Evolutionary conservation across 495 filamentous ascomycete species (phyloP).

Genomic region (Daldinia grandis): DNA sequence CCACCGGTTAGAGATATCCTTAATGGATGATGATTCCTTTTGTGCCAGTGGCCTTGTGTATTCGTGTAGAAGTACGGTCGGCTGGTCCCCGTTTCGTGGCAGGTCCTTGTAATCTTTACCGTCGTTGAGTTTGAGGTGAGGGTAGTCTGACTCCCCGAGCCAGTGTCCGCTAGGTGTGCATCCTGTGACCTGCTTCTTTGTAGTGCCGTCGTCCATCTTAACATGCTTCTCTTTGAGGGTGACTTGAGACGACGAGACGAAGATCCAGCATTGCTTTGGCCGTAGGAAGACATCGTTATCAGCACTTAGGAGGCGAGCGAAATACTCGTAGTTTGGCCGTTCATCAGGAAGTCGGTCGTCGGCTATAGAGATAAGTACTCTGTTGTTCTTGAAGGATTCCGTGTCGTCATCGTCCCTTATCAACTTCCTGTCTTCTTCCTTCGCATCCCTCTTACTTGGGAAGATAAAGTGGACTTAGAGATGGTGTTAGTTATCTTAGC

Average conservation of each 20-base stretch:
- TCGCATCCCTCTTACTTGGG: constrained; percentile 45
- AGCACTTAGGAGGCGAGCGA: constrained; percentile 52
- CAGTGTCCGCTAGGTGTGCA: constrained; percentile 47
- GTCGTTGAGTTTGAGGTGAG: constrained; percentile 55
- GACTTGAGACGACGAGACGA: constrained; percentile 53
- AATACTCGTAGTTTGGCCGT: constrained; percentile 61
- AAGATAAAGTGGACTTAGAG: constrained; percentile 59
- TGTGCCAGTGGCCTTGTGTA: constrained; percentile 55
- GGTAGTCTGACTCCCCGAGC: constrained; percentile 54
- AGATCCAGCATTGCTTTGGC: constrained; percentile 57
- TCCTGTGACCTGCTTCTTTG: constrained; percentile 43
- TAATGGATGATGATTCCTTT: constrained; percentile 53
- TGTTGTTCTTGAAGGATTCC: constrained; percentile 62
- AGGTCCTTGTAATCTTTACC: constrained; percentile 50
- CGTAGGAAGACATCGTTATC: constrained; percentile 52
- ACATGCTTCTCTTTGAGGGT: constrained; percentile 47
- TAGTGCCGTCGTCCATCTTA: constrained; percentile 41
- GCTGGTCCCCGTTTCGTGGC: constrained; percentile 41
- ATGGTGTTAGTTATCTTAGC: constrained; percentile 3
- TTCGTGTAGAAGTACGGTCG: constrained; percentile 55
- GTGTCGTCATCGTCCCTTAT: constrained; percentile 52
- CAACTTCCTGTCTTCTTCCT: constrained; percentile 43
- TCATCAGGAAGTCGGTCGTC: constrained; percentile 56
- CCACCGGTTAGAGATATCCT: constrained; percentile 53
- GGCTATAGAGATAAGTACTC: constrained; percentile 61